Evolutionary conservation across 176 grass and related monocot genomes (phyloP), one percentile per base, ranked within the genome.

Genomic region (Musa troglodytarum): DNA sequence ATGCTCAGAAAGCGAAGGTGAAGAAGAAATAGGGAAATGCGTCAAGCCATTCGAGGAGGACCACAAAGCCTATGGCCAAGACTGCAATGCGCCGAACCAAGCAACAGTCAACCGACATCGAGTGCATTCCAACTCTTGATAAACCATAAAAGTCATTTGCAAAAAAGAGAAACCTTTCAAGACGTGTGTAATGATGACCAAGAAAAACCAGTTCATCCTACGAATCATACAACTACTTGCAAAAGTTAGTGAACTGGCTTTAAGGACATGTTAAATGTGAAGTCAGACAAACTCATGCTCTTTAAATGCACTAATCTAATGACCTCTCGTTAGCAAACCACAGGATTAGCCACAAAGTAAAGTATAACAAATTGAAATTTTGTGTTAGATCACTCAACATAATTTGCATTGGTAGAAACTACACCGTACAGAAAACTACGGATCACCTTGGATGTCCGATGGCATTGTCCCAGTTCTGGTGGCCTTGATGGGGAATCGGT

Each of bases 401-500:
- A 34, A 34, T 34, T 34, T 34, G 34, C 34, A 34, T 34, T 5
- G 34, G 34, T 34, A 34, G 34, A 34, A 34, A 34, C 34, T 34
- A 34, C 34, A 6, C 34, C 34, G 0, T 34, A 34, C 34, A 34
- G 34, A 34, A 34, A 34, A 5, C 34, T 34, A 34, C 34, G 20
- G 11, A 23, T 22, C 10, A 22, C 22, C n/a, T 11, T 65, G 21
- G 63, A 65, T 11, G 34, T 73, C 14, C 53, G 19, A 25, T 20
- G 24, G 7, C 53, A 28, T 74, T 26, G 50, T 74, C 53, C 55
- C 53, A 55, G 29, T 74, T 74, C 72, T 10, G 53, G 72, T 16
- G 72, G 72, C 72, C 72, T 53, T 10, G 53, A 54, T 29, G 72
- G 53, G 53, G 52, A 74, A 57, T 56, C 57, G 72, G 1, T 34